Base-by-base conservation (phyloP, 192 early-diverging fungal species). In the Ambispora gerdemannii region DNA sequence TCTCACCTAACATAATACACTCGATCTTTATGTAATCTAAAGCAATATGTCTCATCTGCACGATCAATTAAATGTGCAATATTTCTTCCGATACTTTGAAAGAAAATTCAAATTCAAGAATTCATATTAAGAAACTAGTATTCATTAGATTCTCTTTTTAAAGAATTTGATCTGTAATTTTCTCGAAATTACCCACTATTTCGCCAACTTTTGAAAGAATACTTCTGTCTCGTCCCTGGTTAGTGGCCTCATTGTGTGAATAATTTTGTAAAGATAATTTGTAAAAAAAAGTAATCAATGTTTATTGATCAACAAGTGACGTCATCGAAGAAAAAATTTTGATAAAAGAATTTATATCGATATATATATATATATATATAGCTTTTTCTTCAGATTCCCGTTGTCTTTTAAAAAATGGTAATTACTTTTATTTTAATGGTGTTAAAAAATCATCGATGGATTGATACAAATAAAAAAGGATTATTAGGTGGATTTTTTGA, bases 201-300 rank as follows among this genome's bases (percentile, higher is more conserved):
- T 96, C 35, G 97, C 88, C 64, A 99, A 87, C 83, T 99, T 99
- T 74, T 96, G 91, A 75, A 99, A 99, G 67, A 99, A 83, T 24
- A 92, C 92, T 78, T 96, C 95, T 58, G 96, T 96, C 78, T 99
- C 97, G 79, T 95, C 91, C 76, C 95, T 92, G 51, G 97, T 99
- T 47, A 99, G 83, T 4, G 95, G 97, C 56, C 97, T 86, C 97
- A 99, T 99, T 50, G 24, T 55, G 10, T n/a, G 17, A 24, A 43
- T 43, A 43, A 10, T 43, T 43, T 15, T n/a, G n/a, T n/a, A n/a
- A n/a, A n/a, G n/a, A n/a, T n/a, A n/a, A n/a, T n/a, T 43, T 43
- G 38, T 15, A 43, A 43, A 43, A 43, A 43, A 10, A 43, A 43
- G 15, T 10, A 43, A 10, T 43, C 15, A 15, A 43, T 10, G 15